Evolutionary conservation across 2,329 filamentous ascomycete genomes (phyloP).

Genomic region (Exserohilum turcica): DNA sequence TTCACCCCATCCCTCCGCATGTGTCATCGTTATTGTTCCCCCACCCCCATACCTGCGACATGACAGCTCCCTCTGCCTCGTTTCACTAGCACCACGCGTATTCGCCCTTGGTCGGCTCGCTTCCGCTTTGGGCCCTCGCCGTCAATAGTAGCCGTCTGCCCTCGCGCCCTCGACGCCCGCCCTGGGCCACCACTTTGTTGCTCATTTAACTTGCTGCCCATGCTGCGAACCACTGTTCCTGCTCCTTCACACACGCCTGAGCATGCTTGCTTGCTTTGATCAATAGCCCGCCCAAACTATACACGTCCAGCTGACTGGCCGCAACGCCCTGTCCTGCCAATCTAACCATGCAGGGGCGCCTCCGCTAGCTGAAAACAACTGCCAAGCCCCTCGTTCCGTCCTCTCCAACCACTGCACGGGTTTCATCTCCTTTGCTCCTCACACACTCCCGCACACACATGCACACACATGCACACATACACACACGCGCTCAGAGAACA

Average conservation of each 20-base stretch:
- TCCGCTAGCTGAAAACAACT: neutral
- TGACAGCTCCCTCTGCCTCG: conserved; percentile 15
- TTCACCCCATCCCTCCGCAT: too few species aligned
- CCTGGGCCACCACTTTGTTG: conserved; percentile 21
- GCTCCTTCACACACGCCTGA: conserved; percentile 11
- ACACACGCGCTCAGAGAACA: neutral
- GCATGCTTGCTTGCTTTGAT: conserved; percentile 16
- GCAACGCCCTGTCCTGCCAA: neutral
- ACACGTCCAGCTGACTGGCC: conserved; percentile 1
- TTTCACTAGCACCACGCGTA: conserved; percentile 19
- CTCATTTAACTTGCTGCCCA: conserved; percentile 29
- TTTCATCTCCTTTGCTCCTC: neutral
- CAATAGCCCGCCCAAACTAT: conserved; percentile 11
- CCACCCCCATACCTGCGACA: neutral
- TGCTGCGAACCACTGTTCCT: conserved; percentile 37
- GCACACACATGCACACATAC: neutral
- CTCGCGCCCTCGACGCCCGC: conserved; percentile 17
- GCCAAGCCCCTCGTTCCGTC: neutral
- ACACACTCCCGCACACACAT: neutral
- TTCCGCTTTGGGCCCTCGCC: conserved; percentile 24
- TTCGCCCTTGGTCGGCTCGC: conserved; percentile 22
- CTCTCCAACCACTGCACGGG: neutral
- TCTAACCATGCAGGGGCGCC: conserved; percentile 6
- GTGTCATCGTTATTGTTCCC: too few species aligned
- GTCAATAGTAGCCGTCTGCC: conserved; percentile 12